Conservation (phyloP, 1,139 yeast genomes). For the Suhomyces guaymorum region DNA sequence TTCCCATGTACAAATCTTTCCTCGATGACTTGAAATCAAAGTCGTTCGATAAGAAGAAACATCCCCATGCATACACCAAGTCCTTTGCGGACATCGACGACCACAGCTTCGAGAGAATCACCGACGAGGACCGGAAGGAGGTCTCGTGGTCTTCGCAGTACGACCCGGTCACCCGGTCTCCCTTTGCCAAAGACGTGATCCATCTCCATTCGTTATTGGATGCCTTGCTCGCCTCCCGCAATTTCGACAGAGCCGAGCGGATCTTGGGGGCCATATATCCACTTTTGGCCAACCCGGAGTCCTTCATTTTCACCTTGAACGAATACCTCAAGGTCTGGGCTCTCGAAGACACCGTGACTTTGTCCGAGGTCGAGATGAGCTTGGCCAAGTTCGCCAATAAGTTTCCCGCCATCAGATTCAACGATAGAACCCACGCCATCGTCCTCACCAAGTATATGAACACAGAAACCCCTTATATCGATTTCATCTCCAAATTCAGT, state of each 20-base stretch:
- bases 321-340: conserved; percentile 41
- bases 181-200: conserved; percentile 57
- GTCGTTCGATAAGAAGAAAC: conserved; percentile 9
- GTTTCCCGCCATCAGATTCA: conserved; percentile 33
- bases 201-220: conserved; percentile 78
- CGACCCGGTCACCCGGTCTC: conserved; percentile 46
- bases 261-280: conserved; percentile 60
- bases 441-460: conserved; percentile 17
- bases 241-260: conserved; percentile 70
- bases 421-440: conserved; percentile 52
- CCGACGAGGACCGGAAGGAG: conserved; percentile 23
- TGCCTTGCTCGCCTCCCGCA: conserved; percentile 71
- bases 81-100: conserved; percentile 26
- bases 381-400: conserved; percentile 28
- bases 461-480: conserved; percentile 14
- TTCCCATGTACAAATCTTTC: conserved; percentile 17
- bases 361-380: conserved; percentile 30
- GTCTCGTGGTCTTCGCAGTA: conserved; percentile 43
- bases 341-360: conserved; percentile 27
- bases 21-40: conserved; percentile 16
- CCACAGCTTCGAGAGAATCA: conserved; percentile 16
- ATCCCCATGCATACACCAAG: conserved; percentile 20
- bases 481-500: conserved; percentile 20
- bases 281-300: conserved; percentile 34
- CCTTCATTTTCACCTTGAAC: conserved; percentile 39